Evolutionary conservation across 2,329 filamentous ascomycete genomes (phyloP), one percentile per base, ranked within the genome.

Genomic region (Cordyceps cateniannulata): DNA sequence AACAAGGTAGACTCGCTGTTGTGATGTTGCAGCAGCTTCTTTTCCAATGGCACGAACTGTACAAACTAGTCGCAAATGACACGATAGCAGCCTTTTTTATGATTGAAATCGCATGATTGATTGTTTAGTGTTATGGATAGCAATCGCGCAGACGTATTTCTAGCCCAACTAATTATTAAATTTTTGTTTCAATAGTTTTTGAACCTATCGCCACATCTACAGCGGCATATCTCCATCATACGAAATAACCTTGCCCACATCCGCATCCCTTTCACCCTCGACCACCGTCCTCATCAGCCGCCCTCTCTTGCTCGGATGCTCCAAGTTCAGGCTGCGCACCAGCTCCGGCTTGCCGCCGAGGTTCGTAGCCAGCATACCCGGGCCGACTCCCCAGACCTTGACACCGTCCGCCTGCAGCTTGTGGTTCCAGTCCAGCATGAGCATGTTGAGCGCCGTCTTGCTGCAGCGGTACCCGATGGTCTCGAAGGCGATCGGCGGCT

Each of bases 281-380:
- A 77, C 61, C 1, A 78, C 73, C 55, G 65, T 62, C 51, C 66
- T 65, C 38, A 77, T 66, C 12, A 77, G 67, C 16, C 66, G 57
- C 3, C 73, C 76, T 8, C 72, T 73, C 32, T 70, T 16, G 35
- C 69, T 64, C 3, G 68, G 66, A 60, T 77, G 63, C 5, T 69
- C 65, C 3, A 69, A 66, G 1, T 69, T 68, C 24, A 65, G 69
- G 71, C 66, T 63, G 64, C 67, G 49, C n/a, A 70, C 38, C 56
- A 73, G 66, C 61, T 65, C 65, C 3, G 38, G 24, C 29, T 65
- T 64, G 3, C 69, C 73, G 2, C 72, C 75, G 1, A 81, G 64
- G 0, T 73, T 73, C 0, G 79, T 82, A 0, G 75, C 77, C 20
- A 81, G 66, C 55, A 75, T 72, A 0, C 79, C 80, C 0, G 79